Conservation (phyloP, 495 filamentous ascomycete species). For the Neurospora sp. region DNA sequence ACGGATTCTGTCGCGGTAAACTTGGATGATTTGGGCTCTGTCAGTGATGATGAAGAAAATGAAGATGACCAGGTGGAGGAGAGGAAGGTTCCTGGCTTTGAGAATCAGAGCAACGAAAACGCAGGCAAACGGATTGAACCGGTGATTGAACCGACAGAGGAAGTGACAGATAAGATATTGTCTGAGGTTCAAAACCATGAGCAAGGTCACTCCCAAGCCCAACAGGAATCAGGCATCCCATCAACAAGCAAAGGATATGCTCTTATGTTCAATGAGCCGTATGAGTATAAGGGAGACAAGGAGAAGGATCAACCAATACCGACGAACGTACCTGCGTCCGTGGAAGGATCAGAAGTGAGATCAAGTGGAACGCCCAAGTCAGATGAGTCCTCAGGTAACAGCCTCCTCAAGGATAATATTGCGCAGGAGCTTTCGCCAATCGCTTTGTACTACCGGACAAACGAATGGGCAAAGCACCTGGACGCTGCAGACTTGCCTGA, state of each 20-base stretch:
- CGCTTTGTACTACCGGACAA: conserved; percentile 76
- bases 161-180: background rate
- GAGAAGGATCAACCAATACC: background rate
- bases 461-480: conserved; percentile 94
- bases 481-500: conserved; percentile 60
- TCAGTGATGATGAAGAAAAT: conserved; percentile 15
- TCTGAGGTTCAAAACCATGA: background rate
- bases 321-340: background rate
- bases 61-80: background rate
- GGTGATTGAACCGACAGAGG: background rate
- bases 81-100: background rate
- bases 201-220: background rate
- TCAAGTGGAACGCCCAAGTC: conserved; percentile 14
- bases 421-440: conserved; percentile 56
- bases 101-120: background rate
- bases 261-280: background rate
- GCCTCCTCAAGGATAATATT: conserved; percentile 39
- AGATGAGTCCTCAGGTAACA: conserved; percentile 28
- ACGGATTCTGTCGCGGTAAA: conserved; percentile 43
- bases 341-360: background rate
- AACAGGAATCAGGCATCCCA: background rate
- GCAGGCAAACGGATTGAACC: background rate
- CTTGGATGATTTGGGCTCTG: conserved; percentile 39
- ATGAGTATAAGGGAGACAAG: background rate
- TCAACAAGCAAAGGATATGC: background rate